Conservation (phyloP, 345 rosid genomes). For the Eucalyptus tenuipes region DNA sequence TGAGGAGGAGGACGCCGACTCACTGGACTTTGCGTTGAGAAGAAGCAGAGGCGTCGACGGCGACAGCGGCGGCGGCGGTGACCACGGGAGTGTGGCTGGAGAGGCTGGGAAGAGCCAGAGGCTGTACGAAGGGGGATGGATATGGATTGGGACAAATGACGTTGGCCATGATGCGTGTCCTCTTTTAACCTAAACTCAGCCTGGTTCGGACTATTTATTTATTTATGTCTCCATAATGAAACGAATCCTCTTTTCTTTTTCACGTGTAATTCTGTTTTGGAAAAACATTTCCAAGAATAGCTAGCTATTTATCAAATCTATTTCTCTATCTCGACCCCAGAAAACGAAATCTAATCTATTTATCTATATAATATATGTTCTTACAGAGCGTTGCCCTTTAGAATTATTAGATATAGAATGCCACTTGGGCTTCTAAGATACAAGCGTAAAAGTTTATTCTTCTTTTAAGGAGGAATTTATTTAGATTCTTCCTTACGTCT, state of each 20-base stretch:
- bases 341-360: not conserved
- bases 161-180: not conserved
- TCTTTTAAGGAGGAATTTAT: not conserved
- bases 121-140: not conserved
- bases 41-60: not conserved
- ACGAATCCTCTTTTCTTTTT: not conserved
- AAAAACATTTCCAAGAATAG: not conserved
- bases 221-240: not conserved
- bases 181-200: not conserved
- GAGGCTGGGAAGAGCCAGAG: not conserved
- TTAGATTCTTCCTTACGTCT: not conserved
- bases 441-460: not conserved
- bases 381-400: not conserved
- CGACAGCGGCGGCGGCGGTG: not conserved
- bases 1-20: not conserved
- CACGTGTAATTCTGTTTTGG: not conserved
- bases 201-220: not conserved
- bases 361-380: not conserved
- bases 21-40: not conserved
- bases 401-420: not conserved
- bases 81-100: not conserved
- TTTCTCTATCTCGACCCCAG: not conserved
- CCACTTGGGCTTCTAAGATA: not conserved
- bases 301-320: not conserved
- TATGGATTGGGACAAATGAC: not conserved